Base-by-base conservation (phyloP, 2,329 filamentous ascomycete species). In the Hortaea sp. region DNA sequence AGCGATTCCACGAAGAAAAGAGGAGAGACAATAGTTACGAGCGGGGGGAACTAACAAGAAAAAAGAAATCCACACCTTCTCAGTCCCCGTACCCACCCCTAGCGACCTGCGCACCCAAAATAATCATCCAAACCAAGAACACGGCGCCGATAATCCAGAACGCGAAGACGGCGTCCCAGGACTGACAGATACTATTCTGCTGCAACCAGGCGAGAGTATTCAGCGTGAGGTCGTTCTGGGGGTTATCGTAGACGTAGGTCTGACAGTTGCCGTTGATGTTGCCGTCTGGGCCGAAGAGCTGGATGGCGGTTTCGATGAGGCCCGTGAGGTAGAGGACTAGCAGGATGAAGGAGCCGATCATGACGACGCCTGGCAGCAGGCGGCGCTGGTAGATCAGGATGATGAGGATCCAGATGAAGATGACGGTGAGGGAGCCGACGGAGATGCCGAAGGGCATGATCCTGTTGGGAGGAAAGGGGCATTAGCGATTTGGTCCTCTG, bases 81-180 rank as follows among this genome's bases (percentile, higher is more conserved):
- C 46, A 46, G 38, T 59, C 58, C n/a, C 57, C 58, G 43, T 53
- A 50, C 11, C 55, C 57, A 34, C 56, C 58, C 39, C 57, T 51
- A 29, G 60, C 60, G 7, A 63, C 61, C 55, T 56, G 60, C 43
- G 50, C 49, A 13, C 56, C 75, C 70, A 82, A 75, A 41, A 83
- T 64, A 60, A 82, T 77, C 76, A 82, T 80, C 76, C 78, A 83
- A 20, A 82, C 60, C 57, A 81, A 72, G 55, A 82, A 80, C n/a
- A 81, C 72, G 1, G 71, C 70, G 35, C 78, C 78, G 11, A 82
- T 69, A 45, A 83, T 74, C 66, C 78, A 79, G 55, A 82, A 81
- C 7, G 77, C 75, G 55, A 82, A 82, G 3, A 70, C 74, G 0
- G 79, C 77, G 56, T 76, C 72, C 79, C 79, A 83, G 58, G 74